A percentile compares a stretch with the other conserved stretches of the same genome.
These are phyloP conservation scores for Colletotrichum sp. DNA, from an alignment of 2,329 filamentous ascomycete species.

Conservation along the genomic window DNA sequence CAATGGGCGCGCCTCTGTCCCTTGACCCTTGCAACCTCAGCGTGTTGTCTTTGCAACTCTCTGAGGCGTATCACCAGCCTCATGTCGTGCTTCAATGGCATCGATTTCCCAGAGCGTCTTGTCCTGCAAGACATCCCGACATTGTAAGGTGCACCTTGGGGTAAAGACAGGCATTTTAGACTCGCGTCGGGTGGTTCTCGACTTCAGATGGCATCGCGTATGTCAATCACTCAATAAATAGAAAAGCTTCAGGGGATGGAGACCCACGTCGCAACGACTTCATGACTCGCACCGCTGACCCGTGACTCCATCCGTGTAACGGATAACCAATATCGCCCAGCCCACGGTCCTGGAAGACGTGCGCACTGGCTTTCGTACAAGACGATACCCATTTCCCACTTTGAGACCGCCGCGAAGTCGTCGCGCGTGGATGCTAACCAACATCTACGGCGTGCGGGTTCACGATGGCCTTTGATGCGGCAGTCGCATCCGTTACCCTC, in stretches of 20 bases:
- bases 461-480: constrained; percentile 20
- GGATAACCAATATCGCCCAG: not conserved
- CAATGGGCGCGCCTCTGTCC: not conserved
- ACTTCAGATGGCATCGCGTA: constrained; percentile 10
- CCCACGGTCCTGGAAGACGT: not conserved
- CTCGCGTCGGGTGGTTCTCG: not conserved
- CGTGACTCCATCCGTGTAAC: constrained; percentile 11
- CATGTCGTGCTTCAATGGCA: not conserved
- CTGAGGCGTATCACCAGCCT: not conserved
- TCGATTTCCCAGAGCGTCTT: not conserved
- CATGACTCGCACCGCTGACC: constrained; percentile 17
- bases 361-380: constrained; percentile 15
- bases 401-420: not conserved
- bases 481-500: constrained; percentile 14
- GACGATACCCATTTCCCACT: constrained; percentile 15
- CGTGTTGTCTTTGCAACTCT: not conserved
- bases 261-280: constrained; percentile 11
- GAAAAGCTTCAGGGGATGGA: constrained; percentile 6
- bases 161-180: not conserved
- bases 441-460: constrained; percentile 16
- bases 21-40: not conserved
- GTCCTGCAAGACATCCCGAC: not conserved
- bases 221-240: constrained; percentile 14
- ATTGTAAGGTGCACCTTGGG: not conserved
- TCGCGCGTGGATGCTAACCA: constrained; percentile 7